Conservation (phyloP, 306 rosid genomes). For the Herpetospermum pedunculosum region DNA sequence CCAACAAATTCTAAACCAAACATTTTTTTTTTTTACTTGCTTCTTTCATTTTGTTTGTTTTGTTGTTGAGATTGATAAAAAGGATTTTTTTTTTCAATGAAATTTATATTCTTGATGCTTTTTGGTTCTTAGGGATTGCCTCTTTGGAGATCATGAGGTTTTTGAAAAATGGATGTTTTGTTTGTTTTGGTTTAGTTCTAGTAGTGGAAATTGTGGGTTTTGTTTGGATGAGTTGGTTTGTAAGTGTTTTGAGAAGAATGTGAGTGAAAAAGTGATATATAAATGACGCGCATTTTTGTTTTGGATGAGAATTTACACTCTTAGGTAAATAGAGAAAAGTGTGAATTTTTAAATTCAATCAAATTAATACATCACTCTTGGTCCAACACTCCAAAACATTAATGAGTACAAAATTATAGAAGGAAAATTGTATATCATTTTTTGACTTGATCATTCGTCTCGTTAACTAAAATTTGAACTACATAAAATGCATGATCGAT, state of each 20-base stretch:
- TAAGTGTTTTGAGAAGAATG: background rate
- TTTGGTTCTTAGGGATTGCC: background rate
- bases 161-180: background rate
- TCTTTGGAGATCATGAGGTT: background rate
- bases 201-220: background rate
- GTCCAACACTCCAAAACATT: too few relatives aligned
- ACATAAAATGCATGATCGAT: too few relatives aligned
- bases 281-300: too few relatives aligned
- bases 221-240: background rate
- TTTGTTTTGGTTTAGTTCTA: background rate
- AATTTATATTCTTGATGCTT: background rate
- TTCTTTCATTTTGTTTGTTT: background rate
- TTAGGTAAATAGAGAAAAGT: too few relatives aligned
- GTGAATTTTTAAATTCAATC: too few relatives aligned
- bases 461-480: too few relatives aligned
- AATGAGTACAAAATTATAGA: too few relatives aligned
- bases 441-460: too few relatives aligned
- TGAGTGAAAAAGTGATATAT: too few relatives aligned
- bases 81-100: background rate
- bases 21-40: background rate
- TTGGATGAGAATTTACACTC: too few relatives aligned
- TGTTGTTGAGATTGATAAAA: background rate
- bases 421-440: too few relatives aligned
- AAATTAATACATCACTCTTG: too few relatives aligned
- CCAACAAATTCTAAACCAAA: background rate